Percentiles rank a stretch among this genome's conserved stretches.
Evolutionary conservation across 2,329 filamentous ascomycete genomes (phyloP).

Genomic region (Verticillium zaregamsianum): DNA sequence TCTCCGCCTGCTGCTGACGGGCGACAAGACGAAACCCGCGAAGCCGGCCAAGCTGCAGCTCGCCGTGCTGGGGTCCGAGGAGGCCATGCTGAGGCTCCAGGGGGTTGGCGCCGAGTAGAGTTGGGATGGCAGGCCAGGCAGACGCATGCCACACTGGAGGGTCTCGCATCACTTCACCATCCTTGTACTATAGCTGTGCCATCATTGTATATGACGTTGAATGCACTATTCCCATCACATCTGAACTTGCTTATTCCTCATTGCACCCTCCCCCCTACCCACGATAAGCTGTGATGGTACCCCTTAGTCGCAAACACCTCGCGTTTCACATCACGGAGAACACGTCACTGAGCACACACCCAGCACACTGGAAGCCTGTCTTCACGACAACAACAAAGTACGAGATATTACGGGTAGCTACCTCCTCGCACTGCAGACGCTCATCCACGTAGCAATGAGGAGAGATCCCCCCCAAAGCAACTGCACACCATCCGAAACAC

Average conservation of each 20-base stretch:
- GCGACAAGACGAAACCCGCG: constrained; percentile 7
- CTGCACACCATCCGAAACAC: neutral
- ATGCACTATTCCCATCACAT: neutral
- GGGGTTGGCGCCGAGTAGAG: neutral
- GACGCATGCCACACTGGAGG: neutral
- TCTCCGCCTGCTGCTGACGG: constrained; percentile 9
- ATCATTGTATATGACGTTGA: neutral
- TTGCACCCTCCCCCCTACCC: no score
- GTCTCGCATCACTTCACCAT: neutral
- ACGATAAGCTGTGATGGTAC: neutral
- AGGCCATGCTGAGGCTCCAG: constrained; percentile 8
- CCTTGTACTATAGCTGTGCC: neutral
- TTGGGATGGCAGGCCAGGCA: neutral
- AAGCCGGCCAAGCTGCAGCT: constrained; percentile 15
- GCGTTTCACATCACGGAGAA: neutral
- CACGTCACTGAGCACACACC: neutral
- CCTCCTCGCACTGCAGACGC: neutral
- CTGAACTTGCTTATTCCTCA: neutral
- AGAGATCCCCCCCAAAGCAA: neutral
- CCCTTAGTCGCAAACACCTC: neutral
- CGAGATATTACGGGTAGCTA: neutral
- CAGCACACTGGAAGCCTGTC: neutral
- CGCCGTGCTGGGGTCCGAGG: constrained; percentile 8
- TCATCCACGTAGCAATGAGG: neutral
- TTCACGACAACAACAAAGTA: neutral